Base-by-base conservation (phyloP, 805 yeast species). In the Yarrowia keelungensis region DNA sequence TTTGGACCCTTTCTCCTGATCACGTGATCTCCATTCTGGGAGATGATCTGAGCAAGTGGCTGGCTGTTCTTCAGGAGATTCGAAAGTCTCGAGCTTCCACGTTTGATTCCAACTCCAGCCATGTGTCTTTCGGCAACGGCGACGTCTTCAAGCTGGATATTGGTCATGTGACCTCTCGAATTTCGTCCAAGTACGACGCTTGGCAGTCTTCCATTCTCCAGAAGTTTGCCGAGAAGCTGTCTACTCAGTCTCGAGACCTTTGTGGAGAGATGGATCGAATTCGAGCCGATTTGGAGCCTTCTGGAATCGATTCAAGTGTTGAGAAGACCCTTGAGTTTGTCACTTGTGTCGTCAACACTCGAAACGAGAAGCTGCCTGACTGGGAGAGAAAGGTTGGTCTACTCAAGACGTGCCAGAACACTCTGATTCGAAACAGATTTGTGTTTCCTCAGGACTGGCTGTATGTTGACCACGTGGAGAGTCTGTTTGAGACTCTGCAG, bases 401-500 rank as follows among this genome's bases (percentile, higher is more conserved):
- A 1, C 76, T 77, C 58, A 72, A 76, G 45, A 50, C 71, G 1
- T 82, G 83, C 5, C 89, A 87, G 69, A 72, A 73, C 3, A 69
- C 80, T 1, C 73, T 87, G 9, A 70, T 79, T 1, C 80, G 82
- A 38, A 78, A 81, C n/a, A 77, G 88, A 53, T 83, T 77, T 70
- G 80, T 79, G 26, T 82, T 86, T 62, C 84, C 88, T 0, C 43
- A 77, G 0, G 82, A 83, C 38, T 89, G 92, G 89, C 70, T 87
- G 0, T 85, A 80, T 74, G 79, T 79, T 58, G 95, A 89, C 49
- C 96, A 91, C 72, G 69, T 91, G 0, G 86, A 84, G 14, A 80
- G 79, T 64, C 86, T 85, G 67, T 74, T 81, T 67, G 73, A 78
- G 0, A 79, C 86, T 1, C 73, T 87, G 41, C 66, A 71, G 1